Percentiles rank a stretch among this genome's conserved stretches.
phyloP scores from a whole-genome alignment of 768 basidiomycete genomes.

The Boletus rex-veris region DNA sequence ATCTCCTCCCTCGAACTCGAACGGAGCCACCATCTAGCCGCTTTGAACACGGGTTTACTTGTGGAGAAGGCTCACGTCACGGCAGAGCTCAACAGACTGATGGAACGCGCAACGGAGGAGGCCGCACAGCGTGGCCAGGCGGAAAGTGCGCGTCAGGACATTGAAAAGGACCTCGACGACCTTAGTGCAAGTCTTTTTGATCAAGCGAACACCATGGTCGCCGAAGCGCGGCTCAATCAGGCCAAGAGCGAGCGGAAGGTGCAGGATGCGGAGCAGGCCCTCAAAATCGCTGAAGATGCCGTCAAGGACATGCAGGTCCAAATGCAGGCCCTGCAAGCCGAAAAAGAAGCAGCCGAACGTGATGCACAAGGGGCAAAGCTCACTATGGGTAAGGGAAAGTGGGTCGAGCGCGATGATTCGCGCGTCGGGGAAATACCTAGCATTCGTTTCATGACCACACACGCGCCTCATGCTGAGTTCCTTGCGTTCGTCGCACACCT shows the following conservation, averaged over 20 bases:
- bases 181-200: slow-evolving; percentile 87
- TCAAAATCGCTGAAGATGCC: slow-evolving; percentile 83
- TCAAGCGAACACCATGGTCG: slow-evolving; percentile 98
- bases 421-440: slow-evolving; percentile 28
- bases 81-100: slow-evolving; percentile 84
- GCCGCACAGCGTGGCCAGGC: slow-evolving; percentile 88
- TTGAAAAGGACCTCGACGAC: slow-evolving; percentile 94
- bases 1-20: slow-evolving; percentile 82
- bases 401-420: slow-evolving; percentile 42
- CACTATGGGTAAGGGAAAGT: slow-evolving; percentile 67
- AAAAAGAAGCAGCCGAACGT: slow-evolving; percentile 60
- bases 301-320: slow-evolving; percentile 81
- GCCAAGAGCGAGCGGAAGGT: slow-evolving; percentile 73
- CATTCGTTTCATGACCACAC: slow-evolving; percentile 57
- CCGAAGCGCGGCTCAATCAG: slow-evolving; percentile 70
- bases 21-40: slow-evolving; percentile 81
- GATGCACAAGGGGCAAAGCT: slow-evolving; percentile 47
- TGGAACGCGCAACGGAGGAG: slow-evolving; percentile 94
- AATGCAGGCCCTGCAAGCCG: slow-evolving; percentile 70
- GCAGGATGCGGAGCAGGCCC: slow-evolving; percentile 68
- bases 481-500: slow-evolving; percentile 73
- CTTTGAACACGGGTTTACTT: slow-evolving; percentile 84
- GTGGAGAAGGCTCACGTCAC: slow-evolving; percentile 93
- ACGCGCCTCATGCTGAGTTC: slow-evolving; percentile 80
- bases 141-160: slow-evolving; percentile 73